These are phyloP conservation scores for Tolypocladium paradoxum DNA, from an alignment of 2,329 filamentous ascomycete species.

Conservation along the genomic window DNA sequence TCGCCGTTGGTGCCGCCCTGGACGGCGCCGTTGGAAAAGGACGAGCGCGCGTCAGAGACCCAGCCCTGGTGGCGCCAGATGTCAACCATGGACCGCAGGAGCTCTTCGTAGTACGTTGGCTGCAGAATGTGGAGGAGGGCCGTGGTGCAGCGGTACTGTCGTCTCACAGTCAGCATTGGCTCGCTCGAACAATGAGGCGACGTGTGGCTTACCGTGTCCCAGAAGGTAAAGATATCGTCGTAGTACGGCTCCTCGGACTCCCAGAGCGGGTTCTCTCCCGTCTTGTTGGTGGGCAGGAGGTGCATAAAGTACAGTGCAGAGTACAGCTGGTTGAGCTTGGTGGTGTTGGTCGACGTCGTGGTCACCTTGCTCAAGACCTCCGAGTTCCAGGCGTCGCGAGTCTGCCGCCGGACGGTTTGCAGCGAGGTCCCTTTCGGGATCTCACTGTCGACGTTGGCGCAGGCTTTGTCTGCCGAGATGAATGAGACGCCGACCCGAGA, in stretches of 20 bases:
- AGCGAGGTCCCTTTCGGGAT: conserved; percentile 37
- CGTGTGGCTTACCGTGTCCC: conserved; percentile 32
- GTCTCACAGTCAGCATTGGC: conserved; percentile 3
- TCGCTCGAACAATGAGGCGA: neutral
- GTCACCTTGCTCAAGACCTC: conserved; percentile 54
- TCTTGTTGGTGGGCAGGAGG: conserved; percentile 58
- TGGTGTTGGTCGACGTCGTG: conserved; percentile 42
- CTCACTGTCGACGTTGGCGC: conserved; percentile 44
- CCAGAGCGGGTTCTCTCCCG: conserved; percentile 61
- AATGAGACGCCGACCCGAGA: conserved; percentile 59
- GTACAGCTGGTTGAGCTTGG: conserved; percentile 52
- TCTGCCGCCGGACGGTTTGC: conserved; percentile 31
- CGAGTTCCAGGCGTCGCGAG: conserved; percentile 46
- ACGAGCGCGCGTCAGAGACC: conserved; percentile 55
- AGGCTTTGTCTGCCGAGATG: conserved; percentile 51
- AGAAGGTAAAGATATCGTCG: conserved; percentile 61
- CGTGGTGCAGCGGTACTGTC: conserved; percentile 51
- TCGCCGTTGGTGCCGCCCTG: conserved; percentile 63
- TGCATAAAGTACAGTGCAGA: conserved; percentile 60
- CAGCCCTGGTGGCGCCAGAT: conserved; percentile 56
- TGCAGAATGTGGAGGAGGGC: conserved; percentile 55
- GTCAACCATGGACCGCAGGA: conserved; percentile 57
- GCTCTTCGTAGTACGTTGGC: conserved; percentile 51
- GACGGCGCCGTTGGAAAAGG: conserved; percentile 57
- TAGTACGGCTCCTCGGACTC: conserved; percentile 55